These are phyloP conservation scores for Vigna mungo DNA, from an alignment of 306 rosid genomes.

Conservation along the genomic window DNA sequence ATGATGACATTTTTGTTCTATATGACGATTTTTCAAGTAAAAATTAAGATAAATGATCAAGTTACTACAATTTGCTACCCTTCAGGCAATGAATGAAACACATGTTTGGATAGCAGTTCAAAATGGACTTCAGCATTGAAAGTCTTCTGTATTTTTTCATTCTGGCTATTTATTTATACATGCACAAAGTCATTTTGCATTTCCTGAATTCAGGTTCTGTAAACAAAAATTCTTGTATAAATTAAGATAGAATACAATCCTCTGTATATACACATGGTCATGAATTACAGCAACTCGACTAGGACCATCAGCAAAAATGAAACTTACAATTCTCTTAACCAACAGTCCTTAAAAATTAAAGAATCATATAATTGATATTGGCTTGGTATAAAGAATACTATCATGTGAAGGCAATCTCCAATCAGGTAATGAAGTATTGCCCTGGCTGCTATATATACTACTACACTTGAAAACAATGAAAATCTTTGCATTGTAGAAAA, in stretches of 20 bases:
- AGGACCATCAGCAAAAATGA: conserved; percentile 53
- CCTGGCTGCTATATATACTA: conserved; percentile 40
- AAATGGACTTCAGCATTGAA: background rate
- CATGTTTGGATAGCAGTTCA: background rate
- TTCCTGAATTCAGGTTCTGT: conserved; percentile 14
- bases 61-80: background rate
- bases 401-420: conserved; percentile 45
- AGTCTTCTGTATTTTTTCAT: background rate
- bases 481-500: conserved; percentile 33
- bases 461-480: conserved; percentile 41
- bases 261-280: conserved; percentile 46
- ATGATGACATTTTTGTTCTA: no score
- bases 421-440: conserved; percentile 20
- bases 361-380: conserved; percentile 59
- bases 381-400: conserved; percentile 53
- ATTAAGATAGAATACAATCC: conserved; percentile 39
- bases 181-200: background rate
- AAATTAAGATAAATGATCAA: background rate
- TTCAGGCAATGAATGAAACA: background rate
- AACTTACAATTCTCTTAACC: conserved; percentile 40
- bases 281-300: conserved; percentile 40
- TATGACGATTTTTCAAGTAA: background rate
- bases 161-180: background rate
- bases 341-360: conserved; percentile 66
- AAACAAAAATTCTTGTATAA: conserved; percentile 38